Evolutionary conservation across 345 rosid species (phyloP).

Genomic region (Salix viminalis): DNA sequence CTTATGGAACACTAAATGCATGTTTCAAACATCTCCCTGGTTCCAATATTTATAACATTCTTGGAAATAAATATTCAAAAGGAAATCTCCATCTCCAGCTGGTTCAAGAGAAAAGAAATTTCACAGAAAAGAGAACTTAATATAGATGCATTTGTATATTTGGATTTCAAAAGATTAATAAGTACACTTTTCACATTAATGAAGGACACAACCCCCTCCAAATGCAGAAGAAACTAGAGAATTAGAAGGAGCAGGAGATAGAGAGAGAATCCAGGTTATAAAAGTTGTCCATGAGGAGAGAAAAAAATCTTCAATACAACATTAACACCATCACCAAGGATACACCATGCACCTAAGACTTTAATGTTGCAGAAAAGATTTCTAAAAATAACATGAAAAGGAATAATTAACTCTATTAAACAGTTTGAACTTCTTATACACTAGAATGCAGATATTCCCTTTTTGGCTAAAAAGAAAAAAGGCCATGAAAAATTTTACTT

Average conservation of each 20-base stretch:
- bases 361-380: neutral
- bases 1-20: neutral
- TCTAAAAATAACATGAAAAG: neutral
- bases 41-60: neutral
- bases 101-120: neutral
- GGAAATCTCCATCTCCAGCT: neutral
- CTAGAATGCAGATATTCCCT: neutral
- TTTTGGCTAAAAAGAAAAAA: neutral
- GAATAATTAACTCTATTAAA: neutral
- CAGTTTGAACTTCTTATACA: neutral
- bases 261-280: neutral
- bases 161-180: neutral
- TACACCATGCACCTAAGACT: neutral
- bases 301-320: neutral
- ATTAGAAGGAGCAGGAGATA: neutral
- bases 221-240: neutral
- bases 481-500: constrained; percentile 29
- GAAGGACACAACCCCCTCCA: neutral
- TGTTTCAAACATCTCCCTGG: neutral
- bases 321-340: neutral
- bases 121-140: neutral
- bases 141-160: neutral
- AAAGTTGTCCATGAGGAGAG: neutral
- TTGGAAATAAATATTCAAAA: neutral
- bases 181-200: neutral